Evolutionary conservation across 805 yeast genomes (phyloP).

Genomic region (Candida hungchunana): DNA sequence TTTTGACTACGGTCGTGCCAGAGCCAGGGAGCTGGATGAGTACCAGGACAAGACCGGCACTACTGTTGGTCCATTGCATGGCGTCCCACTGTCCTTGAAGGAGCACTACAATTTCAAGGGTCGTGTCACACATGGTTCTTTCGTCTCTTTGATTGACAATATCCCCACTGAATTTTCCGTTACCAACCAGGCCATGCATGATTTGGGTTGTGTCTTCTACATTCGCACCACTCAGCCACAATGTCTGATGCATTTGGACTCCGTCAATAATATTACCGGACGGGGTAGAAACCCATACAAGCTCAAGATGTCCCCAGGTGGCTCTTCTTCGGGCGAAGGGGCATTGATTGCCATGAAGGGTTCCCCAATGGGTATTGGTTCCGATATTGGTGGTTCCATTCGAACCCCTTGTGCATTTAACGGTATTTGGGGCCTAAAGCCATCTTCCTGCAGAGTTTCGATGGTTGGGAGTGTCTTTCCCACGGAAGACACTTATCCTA

Average conservation of each 20-base stretch:
- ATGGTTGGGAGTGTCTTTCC: conserved; percentile 18
- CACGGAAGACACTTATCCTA: conserved; percentile 29
- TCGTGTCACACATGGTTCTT: conserved; percentile 55
- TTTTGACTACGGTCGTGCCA: conserved; percentile 55
- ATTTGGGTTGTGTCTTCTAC: conserved; percentile 47
- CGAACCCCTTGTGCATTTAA: conserved; percentile 65
- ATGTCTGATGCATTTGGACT: conserved; percentile 64
- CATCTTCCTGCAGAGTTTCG: conserved; percentile 52
- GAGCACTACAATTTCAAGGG: conserved; percentile 58
- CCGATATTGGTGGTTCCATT: conserved; percentile 71
- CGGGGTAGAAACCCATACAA: conserved; percentile 57
- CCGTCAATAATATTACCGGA: conserved; percentile 57
- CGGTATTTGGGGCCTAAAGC: conserved; percentile 60
- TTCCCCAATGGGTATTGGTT: conserved; percentile 60
- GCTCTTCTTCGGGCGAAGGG: conserved; percentile 75
- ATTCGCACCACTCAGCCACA: conserved; percentile 69
- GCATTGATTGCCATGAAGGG: conserved; percentile 56
- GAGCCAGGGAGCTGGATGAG: conserved; percentile 57
- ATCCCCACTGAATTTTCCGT: conserved; percentile 43
- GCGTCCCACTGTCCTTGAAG: conserved; percentile 63
- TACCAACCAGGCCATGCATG: conserved; percentile 37
- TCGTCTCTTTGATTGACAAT: conserved; percentile 47
- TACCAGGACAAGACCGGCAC: conserved; percentile 43
- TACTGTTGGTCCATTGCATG: conserved; percentile 63
- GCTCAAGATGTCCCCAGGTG: conserved; percentile 57